These are phyloP conservation scores for Hyaloperonospora brassicae DNA, from an alignment of 352 stramenopile species.

Conservation along the genomic window DNA sequence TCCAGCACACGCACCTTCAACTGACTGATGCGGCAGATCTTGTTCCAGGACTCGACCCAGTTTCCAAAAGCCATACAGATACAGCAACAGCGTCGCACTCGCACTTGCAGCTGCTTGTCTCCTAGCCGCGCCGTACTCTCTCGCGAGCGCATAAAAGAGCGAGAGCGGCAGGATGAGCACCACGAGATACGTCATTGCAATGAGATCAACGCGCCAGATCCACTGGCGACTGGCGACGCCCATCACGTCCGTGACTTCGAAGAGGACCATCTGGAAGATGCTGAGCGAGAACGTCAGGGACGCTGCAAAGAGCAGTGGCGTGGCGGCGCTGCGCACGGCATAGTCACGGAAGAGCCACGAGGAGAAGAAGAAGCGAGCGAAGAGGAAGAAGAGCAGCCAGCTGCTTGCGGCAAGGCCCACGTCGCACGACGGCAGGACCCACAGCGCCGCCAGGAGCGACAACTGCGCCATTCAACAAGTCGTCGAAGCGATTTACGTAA, in stretches of 20 bases:
- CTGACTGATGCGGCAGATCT: constrained; percentile 30
- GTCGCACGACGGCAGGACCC: constrained; percentile 28
- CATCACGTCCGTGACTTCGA: constrained; percentile 71
- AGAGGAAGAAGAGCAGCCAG: constrained; percentile 54
- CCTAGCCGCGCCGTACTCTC: constrained; percentile 42
- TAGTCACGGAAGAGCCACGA: constrained; percentile 84
- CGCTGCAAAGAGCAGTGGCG: constrained; percentile 62
- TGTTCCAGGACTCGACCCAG: constrained; percentile 49
- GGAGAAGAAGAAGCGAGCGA: constrained; percentile 74
- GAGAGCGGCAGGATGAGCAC: constrained; percentile 66
- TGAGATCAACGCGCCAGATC: constrained; percentile 67
- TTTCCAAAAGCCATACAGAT: constrained; percentile 73
- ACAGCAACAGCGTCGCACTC: constrained; percentile 29
- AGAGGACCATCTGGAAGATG: constrained; percentile 76
- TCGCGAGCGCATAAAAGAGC: constrained; percentile 67
- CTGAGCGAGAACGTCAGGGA: constrained; percentile 73
- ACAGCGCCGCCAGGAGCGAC: constrained; percentile 10
- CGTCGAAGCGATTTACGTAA: too few species aligned
- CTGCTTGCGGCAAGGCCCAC: constrained; percentile 25
- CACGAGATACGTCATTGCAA: constrained; percentile 70
- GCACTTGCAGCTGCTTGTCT: constrained; percentile 23
- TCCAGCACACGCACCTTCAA: constrained; percentile 34
- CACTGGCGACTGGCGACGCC: constrained; percentile 51
- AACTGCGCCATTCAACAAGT: constrained; percentile 2
- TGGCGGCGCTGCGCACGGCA: constrained; percentile 46